These are phyloP conservation scores for Setomelanomma holmii DNA, from an alignment of 2,329 filamentous ascomycete species.

Conservation along the genomic window DNA sequence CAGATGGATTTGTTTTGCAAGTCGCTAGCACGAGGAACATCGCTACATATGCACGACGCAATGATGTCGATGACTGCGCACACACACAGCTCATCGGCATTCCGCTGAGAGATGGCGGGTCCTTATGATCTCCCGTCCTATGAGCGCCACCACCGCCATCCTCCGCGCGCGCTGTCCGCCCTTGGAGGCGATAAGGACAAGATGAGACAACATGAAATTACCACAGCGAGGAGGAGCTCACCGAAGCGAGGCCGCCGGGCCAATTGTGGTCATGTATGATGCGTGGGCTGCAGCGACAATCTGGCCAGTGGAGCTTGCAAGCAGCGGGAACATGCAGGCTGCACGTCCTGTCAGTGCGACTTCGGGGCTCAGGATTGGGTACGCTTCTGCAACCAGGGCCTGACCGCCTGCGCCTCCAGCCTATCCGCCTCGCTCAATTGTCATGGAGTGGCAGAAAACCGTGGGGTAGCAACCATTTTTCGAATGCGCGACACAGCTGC, in stretches of 20 bases:
- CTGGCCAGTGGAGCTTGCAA: conserved; percentile 35
- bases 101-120: conserved; percentile 37
- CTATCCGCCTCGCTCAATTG: conserved; percentile 26
- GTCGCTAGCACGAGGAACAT: conserved; percentile 8
- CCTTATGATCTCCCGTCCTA: conserved; percentile 33
- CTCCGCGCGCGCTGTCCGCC: conserved; percentile 27
- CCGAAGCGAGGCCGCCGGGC: conserved; percentile 26
- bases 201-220: conserved; percentile 49
- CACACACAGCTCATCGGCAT: conserved; percentile 9
- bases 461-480: conserved; percentile 47
- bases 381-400: conserved; percentile 18
- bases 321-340: conserved; percentile 39
- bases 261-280: conserved; percentile 34
- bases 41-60: conserved; percentile 5
- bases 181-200: conserved; percentile 44
- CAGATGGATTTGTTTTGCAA: too few relatives aligned
- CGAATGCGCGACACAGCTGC: conserved; percentile 33
- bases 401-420: conserved; percentile 33
- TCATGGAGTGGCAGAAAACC: conserved; percentile 44
- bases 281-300: conserved; percentile 43
- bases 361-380: conserved; percentile 37
- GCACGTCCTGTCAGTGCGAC: conserved; percentile 36
- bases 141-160: conserved; percentile 17
- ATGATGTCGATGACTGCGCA: conserved; percentile 31
- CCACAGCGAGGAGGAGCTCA: conserved; percentile 33